Evolutionary conservation across 2,329 filamentous ascomycete species (phyloP).

Genomic region (Diaporthe aspalathi): DNA sequence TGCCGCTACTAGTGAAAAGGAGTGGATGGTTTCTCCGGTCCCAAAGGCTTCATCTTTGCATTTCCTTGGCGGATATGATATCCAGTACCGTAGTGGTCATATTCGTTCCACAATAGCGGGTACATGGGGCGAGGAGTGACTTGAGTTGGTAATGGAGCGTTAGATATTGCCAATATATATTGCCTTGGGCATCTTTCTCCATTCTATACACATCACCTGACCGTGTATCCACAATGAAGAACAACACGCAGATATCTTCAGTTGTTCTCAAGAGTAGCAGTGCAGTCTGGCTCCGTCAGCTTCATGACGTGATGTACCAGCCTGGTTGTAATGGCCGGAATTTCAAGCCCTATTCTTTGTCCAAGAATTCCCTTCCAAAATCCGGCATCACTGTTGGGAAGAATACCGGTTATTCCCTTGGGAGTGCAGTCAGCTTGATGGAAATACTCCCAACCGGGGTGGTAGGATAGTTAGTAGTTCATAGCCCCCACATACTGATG

Average conservation of each 20-base stretch:
- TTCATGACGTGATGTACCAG: conserved; percentile 3
- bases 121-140: background rate
- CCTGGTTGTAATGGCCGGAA: background rate
- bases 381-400: background rate
- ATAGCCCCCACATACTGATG: background rate
- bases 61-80: background rate
- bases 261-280: background rate
- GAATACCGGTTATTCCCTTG: background rate
- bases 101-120: background rate
- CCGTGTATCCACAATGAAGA: background rate
- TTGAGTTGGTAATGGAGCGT: no score
- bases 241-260: conserved; percentile 9
- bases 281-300: background rate
- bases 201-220: no score
- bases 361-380: background rate
- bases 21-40: background rate
- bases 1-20: background rate
- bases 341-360: background rate
- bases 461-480: background rate
- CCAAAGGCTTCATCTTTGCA: background rate
- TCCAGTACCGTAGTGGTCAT: background rate
- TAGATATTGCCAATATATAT: background rate
- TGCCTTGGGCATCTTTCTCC: background rate
- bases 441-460: background rate
- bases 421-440: background rate